Conservation (phyloP, 352 stramenopile species). For the Pythium insidiosum region DNA sequence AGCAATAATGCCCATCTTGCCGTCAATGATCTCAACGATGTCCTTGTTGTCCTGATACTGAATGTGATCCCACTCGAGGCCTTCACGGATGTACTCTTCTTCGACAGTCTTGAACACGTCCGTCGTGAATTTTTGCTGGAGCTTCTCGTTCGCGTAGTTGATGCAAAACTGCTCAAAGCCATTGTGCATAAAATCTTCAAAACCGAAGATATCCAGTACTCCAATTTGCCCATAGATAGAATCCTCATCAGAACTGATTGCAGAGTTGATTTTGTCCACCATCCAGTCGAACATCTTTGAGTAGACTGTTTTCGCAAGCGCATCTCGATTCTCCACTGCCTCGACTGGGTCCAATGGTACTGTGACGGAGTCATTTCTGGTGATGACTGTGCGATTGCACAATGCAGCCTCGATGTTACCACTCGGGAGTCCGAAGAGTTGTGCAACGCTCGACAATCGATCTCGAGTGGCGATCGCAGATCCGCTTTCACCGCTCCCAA, state of each 20-base stretch:
- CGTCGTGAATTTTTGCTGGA: constrained; percentile 91
- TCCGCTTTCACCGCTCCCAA: constrained; percentile 54
- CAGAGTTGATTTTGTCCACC: constrained; percentile 86
- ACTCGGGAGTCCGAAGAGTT: constrained; percentile 85
- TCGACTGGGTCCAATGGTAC: constrained; percentile 83
- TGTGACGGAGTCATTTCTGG: constrained; percentile 75
- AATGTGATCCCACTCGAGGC: constrained; percentile 97
- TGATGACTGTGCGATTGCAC: constrained; percentile 90
- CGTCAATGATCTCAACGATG: constrained; percentile 95
- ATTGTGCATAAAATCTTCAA: constrained; percentile 96
- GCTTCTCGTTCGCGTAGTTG: constrained; percentile 90
- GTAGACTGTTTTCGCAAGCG: constrained; percentile 97
- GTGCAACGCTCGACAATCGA: constrained; percentile 64
- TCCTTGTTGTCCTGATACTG: constrained; percentile 98
- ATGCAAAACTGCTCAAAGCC: constrained; percentile 92
- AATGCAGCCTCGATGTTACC: constrained; percentile 88
- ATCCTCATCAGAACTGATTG: constrained; percentile 75
- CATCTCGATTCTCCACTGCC: constrained; percentile 91
- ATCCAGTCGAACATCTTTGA: constrained; percentile 98
- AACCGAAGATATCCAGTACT: constrained; percentile 99
- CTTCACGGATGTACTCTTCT: constrained; percentile 96
- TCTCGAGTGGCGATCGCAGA: constrained; percentile 64
- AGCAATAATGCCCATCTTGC: constrained; percentile 82
- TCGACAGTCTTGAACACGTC: constrained; percentile 98
- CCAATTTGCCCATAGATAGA: constrained; percentile 84